Evolutionary conservation across 768 basidiomycete genomes (phyloP), one percentile per base, ranked within the genome.

Genomic region (Leucosporidium creatinivorum): DNA sequence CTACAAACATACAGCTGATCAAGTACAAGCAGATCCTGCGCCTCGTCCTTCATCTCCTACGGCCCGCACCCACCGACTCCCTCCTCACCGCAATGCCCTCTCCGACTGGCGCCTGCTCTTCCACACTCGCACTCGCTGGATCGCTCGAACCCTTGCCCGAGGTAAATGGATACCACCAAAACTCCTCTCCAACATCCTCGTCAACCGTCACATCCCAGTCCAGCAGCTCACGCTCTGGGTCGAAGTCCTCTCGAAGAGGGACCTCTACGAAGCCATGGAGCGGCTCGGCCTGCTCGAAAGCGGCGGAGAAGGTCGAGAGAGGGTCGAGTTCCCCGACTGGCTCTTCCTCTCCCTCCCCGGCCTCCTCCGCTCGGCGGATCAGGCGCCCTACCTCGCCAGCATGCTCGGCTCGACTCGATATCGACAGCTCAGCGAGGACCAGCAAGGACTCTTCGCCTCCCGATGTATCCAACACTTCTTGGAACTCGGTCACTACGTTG

Each of bases 301-400:
- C 44, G 17, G 12, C 23, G 55, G 12, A n/a, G 36, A 5, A 10
- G 57, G 51, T n/a, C 5, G 26, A 8, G 26, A 44, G 49, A 15
- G 9, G 25, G 44, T 44, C 19, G 30, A 47, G 7, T 54, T 25
- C 52, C 52, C 52, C 52, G 52, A 54, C 13, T 54, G 52, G 52
- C 52, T 54, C 7, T 54, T 28, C 52, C 52, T 54, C 26, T 25
- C 52, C 10, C 25, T 54, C 26, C 52, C 52, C 30, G 62, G 55
- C 23, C 44, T 70, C 59, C 59, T 70, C 31, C 9, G 33, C n/a
- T 21, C 28, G 12, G 49, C 44, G 1, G 15, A 58, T 9, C 66
- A 70, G 39, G 69, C 30, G 1, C 69, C 66, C 4, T 70, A 70
- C 66, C 66, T 70, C 60, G 69, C 51, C 15, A 64, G 62, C 3